Conservation (phyloP, 2,329 filamentous ascomycete genomes). For the Exserohilum turcica region DNA sequence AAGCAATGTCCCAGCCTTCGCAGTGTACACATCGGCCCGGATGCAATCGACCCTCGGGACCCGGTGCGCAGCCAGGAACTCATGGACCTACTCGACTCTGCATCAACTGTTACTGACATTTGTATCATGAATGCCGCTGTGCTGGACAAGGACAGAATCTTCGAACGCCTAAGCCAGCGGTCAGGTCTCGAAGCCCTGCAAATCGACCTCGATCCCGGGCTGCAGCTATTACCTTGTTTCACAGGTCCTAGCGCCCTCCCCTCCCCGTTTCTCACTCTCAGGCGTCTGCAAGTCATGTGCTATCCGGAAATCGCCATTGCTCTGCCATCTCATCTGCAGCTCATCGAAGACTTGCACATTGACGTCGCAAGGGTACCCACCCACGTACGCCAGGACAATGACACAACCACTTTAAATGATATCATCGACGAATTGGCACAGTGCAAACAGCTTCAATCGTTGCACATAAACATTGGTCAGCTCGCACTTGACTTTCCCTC, state of each 20-base stretch:
- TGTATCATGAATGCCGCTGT: slow-evolving; percentile 33
- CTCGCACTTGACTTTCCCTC: slow-evolving; percentile 36
- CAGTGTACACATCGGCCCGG: slow-evolving; percentile 35
- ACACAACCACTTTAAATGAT: slow-evolving; percentile 29
- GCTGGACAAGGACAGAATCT: slow-evolving; percentile 32
- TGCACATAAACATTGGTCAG: slow-evolving; percentile 35
- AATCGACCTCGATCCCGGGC: slow-evolving; percentile 39
- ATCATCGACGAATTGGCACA: slow-evolving; percentile 23
- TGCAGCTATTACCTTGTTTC: slow-evolving; percentile 30
- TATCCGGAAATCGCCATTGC: slow-evolving; percentile 41
- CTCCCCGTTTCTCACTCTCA: slow-evolving; percentile 29
- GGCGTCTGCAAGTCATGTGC: slow-evolving; percentile 34
- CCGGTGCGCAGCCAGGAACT: slow-evolving; percentile 30
- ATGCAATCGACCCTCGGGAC: slow-evolving; percentile 23
- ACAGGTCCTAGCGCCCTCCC: slow-evolving; percentile 19
- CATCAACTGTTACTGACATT: slow-evolving; percentile 28
- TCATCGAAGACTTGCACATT: slow-evolving; percentile 34
- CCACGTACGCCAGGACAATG: slow-evolving; percentile 16
- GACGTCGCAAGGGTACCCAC: slow-evolving; percentile 37
- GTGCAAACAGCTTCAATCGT: slow-evolving; percentile 25
- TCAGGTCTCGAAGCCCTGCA: slow-evolving; percentile 33
- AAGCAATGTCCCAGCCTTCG: slow-evolving; percentile 28
- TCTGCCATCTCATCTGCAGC: slow-evolving; percentile 28
- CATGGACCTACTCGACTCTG: slow-evolving; percentile 24
- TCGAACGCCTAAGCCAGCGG: slow-evolving; percentile 33